Base-by-base conservation (phyloP, 345 rosid species). In the Gossypium mustelinum region DNA sequence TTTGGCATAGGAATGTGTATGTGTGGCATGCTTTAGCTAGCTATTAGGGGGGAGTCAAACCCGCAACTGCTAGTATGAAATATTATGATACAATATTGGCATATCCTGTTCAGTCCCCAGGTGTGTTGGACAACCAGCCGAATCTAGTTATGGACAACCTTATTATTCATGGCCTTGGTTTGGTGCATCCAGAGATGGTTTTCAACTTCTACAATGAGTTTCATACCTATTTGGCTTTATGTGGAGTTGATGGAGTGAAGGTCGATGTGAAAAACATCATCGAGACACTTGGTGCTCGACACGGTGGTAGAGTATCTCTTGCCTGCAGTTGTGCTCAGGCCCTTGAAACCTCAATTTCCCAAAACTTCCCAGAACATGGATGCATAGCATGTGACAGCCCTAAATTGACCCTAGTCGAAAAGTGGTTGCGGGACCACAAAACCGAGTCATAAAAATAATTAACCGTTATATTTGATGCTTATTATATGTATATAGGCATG, bases 1-100 rank as follows among this genome's bases (percentile, higher is more conserved):
- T 34, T 74, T 18, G 18, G 24, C 2, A 52, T 82, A 95, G 98
- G 82, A 84, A 74, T 79, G 94, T 95, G 11, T 95, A 93, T 77
- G 97, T 85, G 13, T 95, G 98, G 99, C 99, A 95, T 81, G 99
- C 99, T 75, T 86, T 95, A 76, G 92, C 93, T 76, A 96, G 97
- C 55, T 95, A 95, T 78, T 95, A 98, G 97, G 99, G 99, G 8
- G 99, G 98, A 73, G 97, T 95, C 45, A 90, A 93, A 78, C 98
- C 97, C 1, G 91, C 94, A 22, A 93, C 93, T 25, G 74, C 88
- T 54, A 97, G 97, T 57, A 93, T 95, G 96, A 97, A 95, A 84
- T 93, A 95, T 78, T 93, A 93, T 50, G 98, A 90, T 70, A 85
- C 92, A 77, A 87, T 93, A 70, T 75, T 95, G 48, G 98, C 97